A percentile compares a stretch with the other conserved stretches of the same genome.
Evolutionary conservation across 164 flowering plant species (phyloP).

Genomic region (Magnolia officinalis): DNA sequence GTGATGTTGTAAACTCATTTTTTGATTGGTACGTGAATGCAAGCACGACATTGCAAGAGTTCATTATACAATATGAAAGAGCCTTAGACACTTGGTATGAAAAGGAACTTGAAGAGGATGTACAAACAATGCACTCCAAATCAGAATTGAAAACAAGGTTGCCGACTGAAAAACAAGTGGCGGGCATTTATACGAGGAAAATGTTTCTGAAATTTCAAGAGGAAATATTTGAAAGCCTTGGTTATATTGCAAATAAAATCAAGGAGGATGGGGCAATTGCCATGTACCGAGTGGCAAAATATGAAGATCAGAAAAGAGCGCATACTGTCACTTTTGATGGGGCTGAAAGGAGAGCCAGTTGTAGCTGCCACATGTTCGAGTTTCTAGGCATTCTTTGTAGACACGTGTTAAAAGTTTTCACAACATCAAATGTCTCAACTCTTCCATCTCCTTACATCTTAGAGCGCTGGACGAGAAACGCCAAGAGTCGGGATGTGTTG

Average conservation of each 20-base stretch:
- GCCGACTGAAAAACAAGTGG: constrained; percentile 89
- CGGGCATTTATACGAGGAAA: constrained; percentile 58
- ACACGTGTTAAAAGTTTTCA: constrained; percentile 79
- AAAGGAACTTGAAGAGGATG: constrained; percentile 59
- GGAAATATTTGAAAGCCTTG: constrained; percentile 78
- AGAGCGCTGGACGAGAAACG: constrained; percentile 73
- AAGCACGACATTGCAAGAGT: constrained; percentile 46
- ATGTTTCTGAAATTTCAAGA: constrained; percentile 75
- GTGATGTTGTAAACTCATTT: constrained; percentile 38
- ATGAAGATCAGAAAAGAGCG: constrained; percentile 63
- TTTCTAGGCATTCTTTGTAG: constrained; percentile 78
- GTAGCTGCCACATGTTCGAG: constrained; percentile 91
- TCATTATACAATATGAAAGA: constrained; percentile 53
- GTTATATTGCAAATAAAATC: constrained; percentile 63
- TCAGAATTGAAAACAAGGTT: constrained; percentile 73
- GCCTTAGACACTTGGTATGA: constrained; percentile 45
- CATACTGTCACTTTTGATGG: constrained; percentile 59
- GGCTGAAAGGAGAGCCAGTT: constrained; percentile 60
- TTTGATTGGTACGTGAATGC: constrained; percentile 74
- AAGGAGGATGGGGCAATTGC: constrained; percentile 55
- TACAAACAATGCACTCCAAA: constrained; percentile 57
- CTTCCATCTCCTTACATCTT: constrained; percentile 65
- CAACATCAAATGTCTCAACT: constrained; percentile 63
- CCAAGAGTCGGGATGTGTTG: constrained; percentile 42
- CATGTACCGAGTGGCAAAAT: constrained; percentile 72